Base-by-base conservation (phyloP, 495 filamentous ascomycete species). In the Neurospora intermedia region DNA sequence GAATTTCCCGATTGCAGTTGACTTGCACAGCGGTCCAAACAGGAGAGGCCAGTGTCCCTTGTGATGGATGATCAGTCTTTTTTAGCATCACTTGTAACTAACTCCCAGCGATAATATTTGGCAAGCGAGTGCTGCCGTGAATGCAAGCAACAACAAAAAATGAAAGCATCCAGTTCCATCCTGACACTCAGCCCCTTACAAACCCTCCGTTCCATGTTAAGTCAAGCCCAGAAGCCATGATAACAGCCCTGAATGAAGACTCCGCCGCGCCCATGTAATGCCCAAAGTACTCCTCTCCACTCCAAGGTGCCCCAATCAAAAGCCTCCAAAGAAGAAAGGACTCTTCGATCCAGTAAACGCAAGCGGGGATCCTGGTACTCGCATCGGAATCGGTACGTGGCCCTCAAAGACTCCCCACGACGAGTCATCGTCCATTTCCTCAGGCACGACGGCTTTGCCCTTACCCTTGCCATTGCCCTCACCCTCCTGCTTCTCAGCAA, bases 341-440 rank as follows among this genome's bases (percentile, higher is more conserved):
- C 54, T 66, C 54, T 66, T 66, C 6, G 54, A 35, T 18, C 54
- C 54, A 31, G 7, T 66, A 27, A 35, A 2, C 2, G 16, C 2
- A 69, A 69, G 73, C 20, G 46, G 43, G 11, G 71, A 75, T 0
- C 86, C 89, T 6, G 93, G 93, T 43, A 86, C 76, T 71, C 85
- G 77, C 87, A 96, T 93, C 4, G 94, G 94, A 2, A 95, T 85
- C 0, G 92, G 93, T 6, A 96, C 80, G 0, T 74, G 78, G 0
- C 79, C 81, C 9, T 84, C 73, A 76, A 97, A 95, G 11, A 88
- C 82, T 35, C 83, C 83, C 75, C 20, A 73, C 38, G 23, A 66
- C 6, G 13, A 46, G 54, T 41, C 74, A 38, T 10, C 72, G 23
- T 40, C 69, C 35, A 38, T 7, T 8, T 39, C 39, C 9, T 7